Conservation (phyloP, 352 stramenopile species). For the Globisporangium barbulae region DNA sequence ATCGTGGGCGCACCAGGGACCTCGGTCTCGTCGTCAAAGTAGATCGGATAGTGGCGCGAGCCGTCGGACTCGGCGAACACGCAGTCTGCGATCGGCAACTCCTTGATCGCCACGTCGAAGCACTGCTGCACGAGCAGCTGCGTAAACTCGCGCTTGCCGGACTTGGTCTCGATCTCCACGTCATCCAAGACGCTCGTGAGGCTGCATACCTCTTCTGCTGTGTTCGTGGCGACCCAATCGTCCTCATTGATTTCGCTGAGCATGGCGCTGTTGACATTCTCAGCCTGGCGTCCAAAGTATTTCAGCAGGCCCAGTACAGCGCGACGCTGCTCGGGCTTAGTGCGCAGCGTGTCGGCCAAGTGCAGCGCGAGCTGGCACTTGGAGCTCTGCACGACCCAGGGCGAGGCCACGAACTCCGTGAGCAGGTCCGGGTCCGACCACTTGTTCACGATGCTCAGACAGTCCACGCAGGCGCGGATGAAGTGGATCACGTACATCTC, state of each 20-base stretch:
- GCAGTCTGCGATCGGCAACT: constrained; percentile 35
- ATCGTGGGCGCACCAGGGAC: constrained; percentile 16
- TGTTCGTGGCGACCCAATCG: constrained; percentile 26
- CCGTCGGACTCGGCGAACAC: constrained; percentile 40
- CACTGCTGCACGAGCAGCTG: constrained; percentile 56
- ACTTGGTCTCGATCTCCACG: neutral
- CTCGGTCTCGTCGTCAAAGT: constrained; percentile 37
- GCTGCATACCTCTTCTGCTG: neutral
- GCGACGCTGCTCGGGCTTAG: constrained; percentile 25
- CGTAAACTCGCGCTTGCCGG: constrained; percentile 15
- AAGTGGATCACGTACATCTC: constrained; percentile 39
- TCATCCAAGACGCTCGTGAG: neutral
- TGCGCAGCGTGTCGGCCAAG: constrained; percentile 36
- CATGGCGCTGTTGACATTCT: constrained; percentile 24
- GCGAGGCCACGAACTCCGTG: constrained; percentile 21
- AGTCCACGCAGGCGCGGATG: constrained; percentile 39
- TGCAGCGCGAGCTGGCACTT: constrained; percentile 40
- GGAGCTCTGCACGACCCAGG: constrained; percentile 35
- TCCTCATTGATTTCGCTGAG: constrained; percentile 36
- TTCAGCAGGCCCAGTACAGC: constrained; percentile 32
- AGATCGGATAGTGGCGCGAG: constrained; percentile 36
- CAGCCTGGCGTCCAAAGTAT: constrained; percentile 22
- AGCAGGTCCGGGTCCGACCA: constrained; percentile 37
- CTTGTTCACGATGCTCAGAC: constrained; percentile 46
- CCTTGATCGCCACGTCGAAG: constrained; percentile 39